A percentile compares a stretch with the other conserved stretches of the same genome.
Conservation (phyloP, 1,284 basidiomycete genomes). For the Trichosporon sp. region DNA sequence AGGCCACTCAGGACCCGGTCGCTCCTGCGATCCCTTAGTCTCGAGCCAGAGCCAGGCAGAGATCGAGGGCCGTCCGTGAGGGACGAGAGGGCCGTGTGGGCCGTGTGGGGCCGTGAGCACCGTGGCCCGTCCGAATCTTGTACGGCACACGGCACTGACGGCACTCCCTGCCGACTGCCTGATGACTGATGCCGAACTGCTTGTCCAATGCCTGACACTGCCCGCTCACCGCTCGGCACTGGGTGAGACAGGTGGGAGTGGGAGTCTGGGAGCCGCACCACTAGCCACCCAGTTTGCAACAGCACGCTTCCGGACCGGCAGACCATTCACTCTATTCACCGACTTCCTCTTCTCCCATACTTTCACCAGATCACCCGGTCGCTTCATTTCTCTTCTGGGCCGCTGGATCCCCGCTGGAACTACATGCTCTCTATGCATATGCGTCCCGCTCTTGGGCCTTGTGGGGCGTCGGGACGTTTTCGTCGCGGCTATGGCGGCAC, state of each 20-base stretch:
- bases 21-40: neutral
- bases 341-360: neutral
- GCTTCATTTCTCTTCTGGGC: neutral
- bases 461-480: slow-evolving; percentile 9
- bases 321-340: neutral
- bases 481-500: no score
- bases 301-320: neutral
- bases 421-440: slow-evolving; percentile 14
- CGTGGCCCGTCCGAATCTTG: no score
- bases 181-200: no score
- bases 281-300: neutral
- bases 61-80: no score
- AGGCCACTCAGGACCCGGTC: neutral
- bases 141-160: neutral
- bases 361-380: neutral
- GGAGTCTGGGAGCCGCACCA: slow-evolving; percentile 5
- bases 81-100: no score
- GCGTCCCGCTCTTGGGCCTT: neutral
- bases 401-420: neutral
- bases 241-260: neutral
- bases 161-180: neutral
- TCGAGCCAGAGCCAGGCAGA: neutral
- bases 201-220: no score
- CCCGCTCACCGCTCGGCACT: neutral
- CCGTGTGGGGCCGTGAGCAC: no score